phyloP scores from a whole-genome alignment of 257 asterid species.

The Solanum medicagineum region DNA sequence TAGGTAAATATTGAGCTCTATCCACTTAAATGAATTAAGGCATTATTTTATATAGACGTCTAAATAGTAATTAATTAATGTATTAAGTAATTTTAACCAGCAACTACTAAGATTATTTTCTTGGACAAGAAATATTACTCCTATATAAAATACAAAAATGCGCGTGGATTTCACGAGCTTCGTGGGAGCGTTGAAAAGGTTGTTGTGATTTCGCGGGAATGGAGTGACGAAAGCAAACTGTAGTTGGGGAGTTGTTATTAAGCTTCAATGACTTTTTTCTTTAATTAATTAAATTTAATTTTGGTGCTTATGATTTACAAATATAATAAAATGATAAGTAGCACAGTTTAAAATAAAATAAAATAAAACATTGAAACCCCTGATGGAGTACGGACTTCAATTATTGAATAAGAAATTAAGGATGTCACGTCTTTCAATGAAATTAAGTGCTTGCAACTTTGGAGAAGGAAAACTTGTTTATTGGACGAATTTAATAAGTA shows the following conservation, averaged over 20 bases:
- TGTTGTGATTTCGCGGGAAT: constrained; percentile 19
- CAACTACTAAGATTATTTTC: too few species aligned
- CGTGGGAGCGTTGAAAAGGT: constrained; percentile 2
- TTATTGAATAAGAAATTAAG: not conserved
- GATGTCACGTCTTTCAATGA: not conserved
- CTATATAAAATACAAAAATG: too few species aligned
- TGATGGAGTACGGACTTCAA: not conserved
- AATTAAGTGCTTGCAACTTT: not conserved
- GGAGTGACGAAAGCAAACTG: constrained; percentile 32
- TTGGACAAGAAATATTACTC: too few species aligned
- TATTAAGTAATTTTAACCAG: too few species aligned
- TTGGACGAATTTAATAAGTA: not conserved
- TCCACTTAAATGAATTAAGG: too few species aligned
- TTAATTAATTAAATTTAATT: not conserved
- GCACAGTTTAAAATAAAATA: not conserved
- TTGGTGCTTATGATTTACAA: not conserved
- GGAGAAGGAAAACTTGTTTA: not conserved
- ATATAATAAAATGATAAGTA: not conserved
- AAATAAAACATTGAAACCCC: not conserved
- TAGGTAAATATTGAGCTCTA: too few species aligned
- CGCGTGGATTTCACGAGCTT: not conserved
- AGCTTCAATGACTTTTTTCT: not conserved
- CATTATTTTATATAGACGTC: too few species aligned
- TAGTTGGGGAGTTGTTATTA: not conserved
- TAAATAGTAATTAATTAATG: too few species aligned